A percentile compares a stretch with the other conserved stretches of the same genome.
phyloP scores from a whole-genome alignment of 1,284 basidiomycete species.

The Melampsora occidentalis region DNA sequence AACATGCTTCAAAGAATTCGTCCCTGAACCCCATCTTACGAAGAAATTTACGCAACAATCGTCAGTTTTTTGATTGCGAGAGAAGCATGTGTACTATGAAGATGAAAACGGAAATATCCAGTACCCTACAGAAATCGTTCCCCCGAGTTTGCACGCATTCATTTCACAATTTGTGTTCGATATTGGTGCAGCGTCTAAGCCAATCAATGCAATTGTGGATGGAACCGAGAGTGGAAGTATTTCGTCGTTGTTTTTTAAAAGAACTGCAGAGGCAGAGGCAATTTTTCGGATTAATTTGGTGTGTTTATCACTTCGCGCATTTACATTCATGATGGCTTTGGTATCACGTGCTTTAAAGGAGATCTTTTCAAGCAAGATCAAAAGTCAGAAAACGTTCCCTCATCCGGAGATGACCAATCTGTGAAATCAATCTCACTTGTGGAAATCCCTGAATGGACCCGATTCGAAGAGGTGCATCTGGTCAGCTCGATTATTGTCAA shows the following conservation, averaged over 20 bases:
- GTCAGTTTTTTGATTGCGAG: not conserved
- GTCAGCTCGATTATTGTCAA: too few relatives aligned
- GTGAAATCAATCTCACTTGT: not conserved
- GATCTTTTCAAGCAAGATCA: not conserved
- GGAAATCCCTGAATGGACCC: not conserved
- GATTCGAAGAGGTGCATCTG: too few relatives aligned
- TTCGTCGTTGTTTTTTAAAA: slow-evolving; percentile 44
- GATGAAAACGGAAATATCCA: not conserved
- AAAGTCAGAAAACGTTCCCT: too few relatives aligned
- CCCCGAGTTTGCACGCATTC: not conserved
- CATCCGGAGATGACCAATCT: too few relatives aligned
- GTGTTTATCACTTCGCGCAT: not conserved
- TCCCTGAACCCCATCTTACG: slow-evolving; percentile 47
- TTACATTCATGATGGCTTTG: not conserved
- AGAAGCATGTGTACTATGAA: too few relatives aligned
- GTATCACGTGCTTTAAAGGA: not conserved
- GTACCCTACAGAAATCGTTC: not conserved
- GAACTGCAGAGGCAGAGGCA: slow-evolving; percentile 45
- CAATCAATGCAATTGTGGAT: slow-evolving; percentile 46
- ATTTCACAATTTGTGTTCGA: not conserved
- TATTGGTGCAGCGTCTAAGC: slow-evolving; percentile 41
- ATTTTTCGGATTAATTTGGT: slow-evolving; percentile 44
- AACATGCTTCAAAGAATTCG: slow-evolving; percentile 46
- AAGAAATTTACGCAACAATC: not conserved
- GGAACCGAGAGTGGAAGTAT: slow-evolving; percentile 43